These are phyloP conservation scores for Malassezia slooffiae DNA, from an alignment of 1,284 basidiomycete genomes.

Conservation along the genomic window DNA sequence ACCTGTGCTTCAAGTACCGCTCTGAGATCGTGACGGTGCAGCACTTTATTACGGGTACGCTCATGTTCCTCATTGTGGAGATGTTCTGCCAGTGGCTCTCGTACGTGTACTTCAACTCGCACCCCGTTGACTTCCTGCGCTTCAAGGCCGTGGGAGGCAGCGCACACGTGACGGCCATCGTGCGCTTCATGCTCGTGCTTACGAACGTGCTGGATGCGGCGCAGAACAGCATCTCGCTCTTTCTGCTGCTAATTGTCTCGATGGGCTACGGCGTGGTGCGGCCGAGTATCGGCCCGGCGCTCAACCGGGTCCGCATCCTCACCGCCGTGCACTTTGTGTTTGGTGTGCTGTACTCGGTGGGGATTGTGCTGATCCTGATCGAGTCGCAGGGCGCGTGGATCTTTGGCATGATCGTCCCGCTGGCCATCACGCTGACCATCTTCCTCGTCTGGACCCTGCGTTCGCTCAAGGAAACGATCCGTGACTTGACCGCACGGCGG, in stretches of 20 bases:
- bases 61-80: constrained; percentile 79
- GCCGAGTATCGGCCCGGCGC: constrained; percentile 64
- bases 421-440: constrained; percentile 81
- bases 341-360: constrained; percentile 58
- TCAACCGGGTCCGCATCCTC: constrained; percentile 66
- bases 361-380: constrained; percentile 56
- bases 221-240: constrained; percentile 84
- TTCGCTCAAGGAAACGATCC: constrained; percentile 36
- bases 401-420: constrained; percentile 61
- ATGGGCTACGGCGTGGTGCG: constrained; percentile 48
- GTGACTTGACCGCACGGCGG: constrained; percentile 31
- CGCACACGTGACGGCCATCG: constrained; percentile 24
- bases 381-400: constrained; percentile 52
- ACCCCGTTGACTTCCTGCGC: constrained; percentile 34
- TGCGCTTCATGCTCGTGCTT: constrained; percentile 33
- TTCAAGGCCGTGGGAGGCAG: constrained; percentile 24
- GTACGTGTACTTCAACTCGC: constrained; percentile 35
- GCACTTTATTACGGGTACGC: constrained; percentile 86
- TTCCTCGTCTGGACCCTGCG: constrained; percentile 75
- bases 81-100: constrained; percentile 59
- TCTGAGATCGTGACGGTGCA: constrained; percentile 56
- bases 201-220: constrained; percentile 70
- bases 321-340: constrained; percentile 81
- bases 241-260: constrained; percentile 76
- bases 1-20: constrained; percentile 68